A percentile compares a stretch with the other conserved stretches of the same genome.
phyloP scores from a whole-genome alignment of 2,329 filamentous ascomycete genomes.

The Blastomyces parvus region DNA sequence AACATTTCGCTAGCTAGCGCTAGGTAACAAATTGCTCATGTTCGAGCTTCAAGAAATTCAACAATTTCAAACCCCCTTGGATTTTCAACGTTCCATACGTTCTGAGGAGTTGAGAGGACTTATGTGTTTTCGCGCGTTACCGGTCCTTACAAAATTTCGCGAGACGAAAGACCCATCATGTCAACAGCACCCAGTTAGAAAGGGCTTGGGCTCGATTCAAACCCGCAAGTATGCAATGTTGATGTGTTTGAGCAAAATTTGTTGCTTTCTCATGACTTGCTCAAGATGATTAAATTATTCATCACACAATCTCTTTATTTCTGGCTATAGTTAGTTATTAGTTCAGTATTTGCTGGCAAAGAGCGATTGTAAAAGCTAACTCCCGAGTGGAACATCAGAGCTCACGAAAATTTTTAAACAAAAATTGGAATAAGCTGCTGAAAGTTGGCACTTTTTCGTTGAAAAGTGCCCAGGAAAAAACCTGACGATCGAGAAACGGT shows the following conservation, averaged over 20 bases:
- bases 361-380: background rate
- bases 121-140: background rate
- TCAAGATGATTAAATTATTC: background rate
- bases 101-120: background rate
- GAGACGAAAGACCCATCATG: background rate
- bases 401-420: background rate
- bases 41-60: background rate
- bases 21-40: background rate
- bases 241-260: background rate
- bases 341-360: background rate
- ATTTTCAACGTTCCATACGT: background rate
- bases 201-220: background rate
- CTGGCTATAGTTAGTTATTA: background rate
- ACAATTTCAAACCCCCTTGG: background rate
- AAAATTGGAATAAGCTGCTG: background rate
- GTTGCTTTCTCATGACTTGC: background rate
- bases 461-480: background rate
- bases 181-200: background rate
- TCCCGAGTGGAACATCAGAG: too few relatives aligned
- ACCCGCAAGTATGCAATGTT: background rate
- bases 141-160: background rate
- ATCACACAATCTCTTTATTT: background rate
- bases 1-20: background rate
- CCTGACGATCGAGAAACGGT: background rate
- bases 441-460: background rate